Base-by-base conservation (phyloP, 768 basidiomycete species). In the Pulveroboletus sp. region DNA sequence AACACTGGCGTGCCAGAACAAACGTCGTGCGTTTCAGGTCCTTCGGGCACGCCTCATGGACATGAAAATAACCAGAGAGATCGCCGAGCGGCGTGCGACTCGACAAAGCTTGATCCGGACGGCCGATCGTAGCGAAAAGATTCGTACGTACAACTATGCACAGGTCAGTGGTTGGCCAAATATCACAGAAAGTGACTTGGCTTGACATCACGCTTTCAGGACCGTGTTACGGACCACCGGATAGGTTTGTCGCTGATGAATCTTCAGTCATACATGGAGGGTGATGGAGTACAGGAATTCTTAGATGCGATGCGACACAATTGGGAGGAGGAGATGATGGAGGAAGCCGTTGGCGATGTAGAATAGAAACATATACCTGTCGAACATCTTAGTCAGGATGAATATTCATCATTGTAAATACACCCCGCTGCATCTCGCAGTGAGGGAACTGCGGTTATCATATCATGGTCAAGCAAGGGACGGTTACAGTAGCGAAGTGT, bases 141-240 rank as follows among this genome's bases (percentile, higher is more conserved):
- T 98, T 49, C 74, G 96, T 53, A 98, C 96, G 5, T 98, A 97
- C 68, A 97, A 96, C 60, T 94, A 85, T 65, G 81, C 91, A 1
- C 93, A 93, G 76, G 91, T 79, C 42, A 32, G 53, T 46, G 7
- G 19, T 12, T 17, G 13, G 2, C 35, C 12, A 9, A 5, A 9
- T 26, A 10, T 7, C 12, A 6, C 8, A 8, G 3, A 23, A 8
- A 2, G 14, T 16, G 12, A n/a, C 16, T 10, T 5, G 3, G 7
- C 1, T 41, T 47, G 36, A 54, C 35, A 11, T 36, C 13, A 43
- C 20, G 2, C 20, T 27, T 44, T 8, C 27, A 95, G 86, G 92
- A 93, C 55, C 85, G 93, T 10, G 82, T 97, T 10, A 98, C 94
- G 3, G 94, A 96, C 65, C 94, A 97, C 59, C 79, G 93, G 1